Evolutionary conservation across 2,329 filamentous ascomycete genomes (phyloP), one percentile per base, ranked within the genome.

Genomic region (Colletotrichum graminicola): DNA sequence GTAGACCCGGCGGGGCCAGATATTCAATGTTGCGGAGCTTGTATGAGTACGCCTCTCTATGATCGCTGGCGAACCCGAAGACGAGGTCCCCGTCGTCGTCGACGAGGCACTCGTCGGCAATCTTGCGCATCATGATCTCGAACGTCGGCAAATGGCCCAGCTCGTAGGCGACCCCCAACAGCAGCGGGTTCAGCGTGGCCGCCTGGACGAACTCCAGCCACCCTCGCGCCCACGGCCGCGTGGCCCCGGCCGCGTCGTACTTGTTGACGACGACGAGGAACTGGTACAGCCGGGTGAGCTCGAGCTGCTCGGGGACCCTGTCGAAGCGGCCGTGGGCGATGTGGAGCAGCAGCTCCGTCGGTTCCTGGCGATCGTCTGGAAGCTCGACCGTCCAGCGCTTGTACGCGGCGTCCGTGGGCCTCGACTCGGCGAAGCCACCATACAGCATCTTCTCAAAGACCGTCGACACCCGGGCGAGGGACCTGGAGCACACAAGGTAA

Each of bases 101-200:
- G 29, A 64, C 14, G 1, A 64, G 47, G 7, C 71, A 74, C 56
- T 77, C 76, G 7, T 76, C 72, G 23, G 77, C 49, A 60, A 80
- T 74, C 59, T 74, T 74, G n/a, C 74, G 64, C 14, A 76, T 70
- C 11, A 73, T 72, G 8, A 41, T 47, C 32, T 69, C 56, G 45
- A 81, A 80, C 1, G 70, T 61, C 7, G 75, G 70, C 4, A 72
- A 62, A 12, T 74, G 67, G 0, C 79, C 79, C 32, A 81, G 66
- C 71, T 80, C 78, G 76, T 79, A 81, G 0, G 77, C 73, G 3
- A 80, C 75, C 74, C 78, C 80, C 3, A 80, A 62, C 3, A 78
- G 71, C 62, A 76, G 63, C 11, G 72, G 73, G 2, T 74, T 74
- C 10, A 74, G 67, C 14, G 59, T 67, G 6, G 57, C 66, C 18